phyloP scores from a whole-genome alignment of 805 yeast species.

The Wickerhamiella domercqiae region DNA sequence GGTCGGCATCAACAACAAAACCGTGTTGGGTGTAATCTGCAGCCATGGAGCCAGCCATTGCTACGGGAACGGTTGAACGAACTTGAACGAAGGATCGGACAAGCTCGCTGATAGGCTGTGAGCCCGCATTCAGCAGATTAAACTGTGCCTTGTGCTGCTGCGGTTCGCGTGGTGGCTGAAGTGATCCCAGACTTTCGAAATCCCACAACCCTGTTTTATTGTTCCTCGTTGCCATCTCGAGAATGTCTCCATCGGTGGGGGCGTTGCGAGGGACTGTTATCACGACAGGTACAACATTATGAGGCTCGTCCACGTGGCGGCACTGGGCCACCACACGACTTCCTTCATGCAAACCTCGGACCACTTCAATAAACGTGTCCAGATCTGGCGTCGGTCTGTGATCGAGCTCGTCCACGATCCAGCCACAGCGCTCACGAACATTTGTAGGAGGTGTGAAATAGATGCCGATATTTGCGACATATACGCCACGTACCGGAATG shows the following conservation, averaged over 20 bases:
- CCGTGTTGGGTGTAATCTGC: slow-evolving; percentile 55
- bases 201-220: slow-evolving; percentile 47
- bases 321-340: slow-evolving; percentile 53
- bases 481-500: slow-evolving; percentile 74
- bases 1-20: slow-evolving; percentile 61
- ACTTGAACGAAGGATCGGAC: slow-evolving; percentile 43
- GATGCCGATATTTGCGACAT: slow-evolving; percentile 50
- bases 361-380: slow-evolving; percentile 61
- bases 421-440: slow-evolving; percentile 45
- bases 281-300: slow-evolving; percentile 45
- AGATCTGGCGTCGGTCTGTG: slow-evolving; percentile 59
- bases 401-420: slow-evolving; percentile 69
- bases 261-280: slow-evolving; percentile 15
- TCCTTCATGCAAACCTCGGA: slow-evolving; percentile 63
- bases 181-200: slow-evolving; percentile 34
- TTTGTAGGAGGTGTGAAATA: slow-evolving; percentile 2
- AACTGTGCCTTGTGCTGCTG: slow-evolving; percentile 52
- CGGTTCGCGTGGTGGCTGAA: slow-evolving; percentile 39
- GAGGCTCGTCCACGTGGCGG: slow-evolving; percentile 69
- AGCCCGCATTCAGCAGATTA: slow-evolving; percentile 26
- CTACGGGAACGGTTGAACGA: slow-evolving; percentile 45
- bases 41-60: slow-evolving; percentile 61
- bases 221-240: slow-evolving; percentile 49
- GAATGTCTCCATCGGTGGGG: slow-evolving; percentile 28
- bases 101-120: slow-evolving; percentile 27